A percentile compares a stretch with the other conserved stretches of the same genome.
Evolutionary conservation across 352 stramenopile genomes (phyloP).

Genomic region (Phytophthora sp.): DNA sequence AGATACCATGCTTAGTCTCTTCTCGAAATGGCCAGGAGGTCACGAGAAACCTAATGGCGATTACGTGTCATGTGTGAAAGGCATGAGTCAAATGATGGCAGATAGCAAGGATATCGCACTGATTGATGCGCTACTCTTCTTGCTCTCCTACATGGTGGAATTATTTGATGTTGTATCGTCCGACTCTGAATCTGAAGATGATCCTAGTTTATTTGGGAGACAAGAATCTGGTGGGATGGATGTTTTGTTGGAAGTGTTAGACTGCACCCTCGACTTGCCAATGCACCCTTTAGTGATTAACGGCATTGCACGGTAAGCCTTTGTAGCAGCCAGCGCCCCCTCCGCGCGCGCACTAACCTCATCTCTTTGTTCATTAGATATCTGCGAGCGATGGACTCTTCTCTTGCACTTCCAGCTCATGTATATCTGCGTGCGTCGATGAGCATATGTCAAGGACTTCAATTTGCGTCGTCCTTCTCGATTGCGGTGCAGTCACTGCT

Average conservation of each 20-base stretch:
- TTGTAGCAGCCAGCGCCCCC: neutral
- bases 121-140: constrained; percentile 72
- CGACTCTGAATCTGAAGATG: constrained; percentile 63
- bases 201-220: constrained; percentile 25
- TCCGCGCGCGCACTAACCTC: neutral
- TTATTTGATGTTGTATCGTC: constrained; percentile 86
- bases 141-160: constrained; percentile 81
- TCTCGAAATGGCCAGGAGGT: constrained; percentile 75
- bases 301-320: constrained; percentile 54
- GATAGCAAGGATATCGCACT: constrained; percentile 57
- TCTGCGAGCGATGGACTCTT: constrained; percentile 60
- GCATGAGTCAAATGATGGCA: constrained; percentile 57
- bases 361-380: constrained; percentile 48
- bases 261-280: constrained; percentile 49
- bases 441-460: constrained; percentile 56
- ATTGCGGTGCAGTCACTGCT: constrained; percentile 57
- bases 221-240: constrained; percentile 51
- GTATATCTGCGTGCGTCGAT: constrained; percentile 53
- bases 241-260: constrained; percentile 60
- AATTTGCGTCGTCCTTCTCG: constrained; percentile 47
- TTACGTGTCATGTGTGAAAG: constrained; percentile 64
- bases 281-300: constrained; percentile 66
- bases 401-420: constrained; percentile 53
- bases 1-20: constrained; percentile 83
- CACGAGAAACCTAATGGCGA: constrained; percentile 39